Evolutionary conservation across 2,329 filamentous ascomycete species (phyloP), one percentile per base, ranked within the genome.

Genomic region (Zymoseptoria brevis): DNA sequence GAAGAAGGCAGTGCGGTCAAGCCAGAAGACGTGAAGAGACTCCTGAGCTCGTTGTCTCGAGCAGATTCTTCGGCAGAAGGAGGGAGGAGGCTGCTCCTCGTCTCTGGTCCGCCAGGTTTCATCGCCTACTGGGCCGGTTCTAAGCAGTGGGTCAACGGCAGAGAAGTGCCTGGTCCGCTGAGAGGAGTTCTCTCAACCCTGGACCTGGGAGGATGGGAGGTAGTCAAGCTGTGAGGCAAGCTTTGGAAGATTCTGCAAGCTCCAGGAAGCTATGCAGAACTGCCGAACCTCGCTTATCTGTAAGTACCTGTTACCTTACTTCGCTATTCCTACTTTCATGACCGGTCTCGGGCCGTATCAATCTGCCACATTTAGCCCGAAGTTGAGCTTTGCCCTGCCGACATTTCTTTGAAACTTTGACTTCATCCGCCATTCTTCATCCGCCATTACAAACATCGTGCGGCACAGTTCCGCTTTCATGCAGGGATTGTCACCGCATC

Each of bases 51-150:
- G 24, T 53, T 56, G 70, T 72, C 56, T 53, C 53, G 64, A 2
- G 60, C 69, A 41, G 63, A 68, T 50, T 61, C 64, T 45, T 48
- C 9, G 19, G 67, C 66, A 9, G 68, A 74, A 13, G 29, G 16
- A 24, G 63, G 63, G 1, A 80, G 82, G 0, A 83, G 81, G 63
- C 86, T 96, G 19, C 77, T 96, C n/a, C 79, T 96, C 58, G 83
- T 97, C 1, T 96, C 91, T 0, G 94, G 94, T 0, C 93, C 94
- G 0, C 90, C 96, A 57, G 93, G 94, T 0, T 97, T 97, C 74
- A 81, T 97, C 48, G 81, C 83, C 50, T 82, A 87, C 64, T 89
- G 88, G 75, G 90, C 90, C 2, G 93, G 94, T 1, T 79, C 85
- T 8, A 96, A 96, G 75, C 75, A 83, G 2, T 95, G 90, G 88